Evolutionary conservation across 805 yeast species (phyloP), one percentile per base, ranked within the genome.

Genomic region (Wickerhamiella musiphila): DNA sequence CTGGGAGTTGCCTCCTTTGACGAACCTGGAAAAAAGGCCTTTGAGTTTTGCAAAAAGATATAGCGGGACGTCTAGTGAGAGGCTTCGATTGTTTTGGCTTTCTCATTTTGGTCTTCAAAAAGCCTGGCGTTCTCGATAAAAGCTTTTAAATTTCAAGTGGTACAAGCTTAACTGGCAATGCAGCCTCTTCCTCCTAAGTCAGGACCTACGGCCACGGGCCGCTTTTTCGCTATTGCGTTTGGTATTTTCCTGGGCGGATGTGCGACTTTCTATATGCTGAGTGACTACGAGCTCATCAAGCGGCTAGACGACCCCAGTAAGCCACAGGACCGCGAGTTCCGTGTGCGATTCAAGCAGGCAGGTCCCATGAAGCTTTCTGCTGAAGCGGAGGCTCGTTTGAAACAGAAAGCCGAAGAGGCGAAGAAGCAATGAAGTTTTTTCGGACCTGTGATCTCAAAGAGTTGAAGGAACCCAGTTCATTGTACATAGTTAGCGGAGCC

Each of bases 271-370:
- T 45, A 48, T 28, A 18, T 45, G 33, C 31, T 51, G 31, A 35
- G 40, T 15, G 57, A 52, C 30, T 51, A 45, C 32, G 45, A 52
- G 35, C 37, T 52, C 17, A 44, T 52, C 30, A 33, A 40, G 20
- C 39, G 52, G 24, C 34, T 49, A n/a, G 55, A 48, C 28, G 53
- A 49, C 22, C 52, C 53, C 8, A 18, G 12, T 5, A 35, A 26
- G 12, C 42, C 33, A 14, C 34, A 29, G 6, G 35, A 39, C 28
- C 39, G 52, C 15, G 42, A 44, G 14, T 47, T 52, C 40, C 37
- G 42, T 11, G 53, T 52, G 18, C 31, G 47, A 4, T 48, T 45
- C 26, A 30, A 42, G 30, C 47, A 42, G 3, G 40, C 45, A 26
- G 43, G 41, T 30, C 53, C 53, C 3, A 39, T 52, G 15, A 33